Evolutionary conservation across 2,329 filamentous ascomycete species (phyloP).

Genomic region (Cytospora schulzeri): DNA sequence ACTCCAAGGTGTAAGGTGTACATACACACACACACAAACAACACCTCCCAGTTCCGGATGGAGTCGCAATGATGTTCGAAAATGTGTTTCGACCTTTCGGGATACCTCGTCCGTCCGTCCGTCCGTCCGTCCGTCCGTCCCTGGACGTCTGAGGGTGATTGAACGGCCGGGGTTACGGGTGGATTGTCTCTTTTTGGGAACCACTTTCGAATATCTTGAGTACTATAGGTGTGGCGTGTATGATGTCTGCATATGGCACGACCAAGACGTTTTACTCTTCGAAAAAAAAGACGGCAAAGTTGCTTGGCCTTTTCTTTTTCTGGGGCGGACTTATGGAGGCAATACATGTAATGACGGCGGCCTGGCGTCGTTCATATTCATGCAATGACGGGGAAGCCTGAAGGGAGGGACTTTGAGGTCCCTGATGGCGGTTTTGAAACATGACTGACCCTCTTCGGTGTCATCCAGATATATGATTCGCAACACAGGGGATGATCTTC

Average conservation of each 20-base stretch:
- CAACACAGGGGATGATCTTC: background rate
- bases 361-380: background rate
- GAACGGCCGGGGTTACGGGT: background rate
- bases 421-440: background rate
- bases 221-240: conserved; percentile 2
- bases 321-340: background rate
- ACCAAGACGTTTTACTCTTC: background rate
- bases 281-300: background rate
- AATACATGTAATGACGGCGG: background rate
- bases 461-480: background rate
- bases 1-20: background rate
- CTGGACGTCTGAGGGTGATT: background rate
- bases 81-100: background rate
- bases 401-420: background rate
- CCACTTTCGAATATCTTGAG: background rate
- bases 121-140: too few relatives aligned
- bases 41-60: background rate
- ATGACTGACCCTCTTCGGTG: background rate
- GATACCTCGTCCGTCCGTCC: background rate
- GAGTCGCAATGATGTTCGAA: conserved; percentile 3
- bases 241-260: conserved; percentile 18
- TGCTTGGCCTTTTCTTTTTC: too few relatives aligned
- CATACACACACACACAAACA: conserved; percentile 4
- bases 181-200: conserved; percentile 2
- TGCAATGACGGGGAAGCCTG: background rate